Conservation (phyloP, 371 early-diverging fungal species). For the Mortierella sp. region DNA sequence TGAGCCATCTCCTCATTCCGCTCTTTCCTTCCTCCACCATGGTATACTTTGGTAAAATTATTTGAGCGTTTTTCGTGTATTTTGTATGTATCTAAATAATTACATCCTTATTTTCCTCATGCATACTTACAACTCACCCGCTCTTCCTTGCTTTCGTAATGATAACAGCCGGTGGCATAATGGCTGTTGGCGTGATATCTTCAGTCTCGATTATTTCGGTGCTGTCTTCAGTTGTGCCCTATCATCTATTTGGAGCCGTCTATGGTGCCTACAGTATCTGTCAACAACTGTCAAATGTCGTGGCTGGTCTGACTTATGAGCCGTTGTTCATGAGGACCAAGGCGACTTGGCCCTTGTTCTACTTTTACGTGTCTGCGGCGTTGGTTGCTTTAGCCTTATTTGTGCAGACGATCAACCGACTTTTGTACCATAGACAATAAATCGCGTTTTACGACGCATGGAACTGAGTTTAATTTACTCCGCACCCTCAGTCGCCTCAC, state of each 20-base stretch:
- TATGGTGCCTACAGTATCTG: slow-evolving; percentile 19
- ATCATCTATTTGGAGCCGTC: slow-evolving; percentile 10
- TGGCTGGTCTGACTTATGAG: slow-evolving; percentile 6
- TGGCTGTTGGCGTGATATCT: neutral
- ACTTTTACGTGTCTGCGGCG: slow-evolving; percentile 10
- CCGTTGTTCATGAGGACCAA: slow-evolving; percentile 20
- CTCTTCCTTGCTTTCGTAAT: neutral
- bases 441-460: neutral
- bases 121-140: neutral
- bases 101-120: neutral
- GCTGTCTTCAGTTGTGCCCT: slow-evolving; percentile 17
- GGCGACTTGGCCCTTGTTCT: slow-evolving; percentile 24
- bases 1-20: slow-evolving; percentile 5
- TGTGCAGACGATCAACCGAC: neutral
- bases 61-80: too few relatives aligned
- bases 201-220: slow-evolving; percentile 1
- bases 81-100: neutral
- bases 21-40: slow-evolving; percentile 13
- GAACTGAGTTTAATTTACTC: too few relatives aligned
- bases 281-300: neutral
- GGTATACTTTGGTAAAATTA: slow-evolving; percentile 12
- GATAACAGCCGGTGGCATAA: neutral
- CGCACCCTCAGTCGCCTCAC: too few relatives aligned
- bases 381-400: neutral
- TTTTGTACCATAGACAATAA: slow-evolving; percentile 1